Percentiles rank a stretch among this genome's conserved stretches.
phyloP scores from a whole-genome alignment of 1,139 yeast species.

The Candida sp. region DNA sequence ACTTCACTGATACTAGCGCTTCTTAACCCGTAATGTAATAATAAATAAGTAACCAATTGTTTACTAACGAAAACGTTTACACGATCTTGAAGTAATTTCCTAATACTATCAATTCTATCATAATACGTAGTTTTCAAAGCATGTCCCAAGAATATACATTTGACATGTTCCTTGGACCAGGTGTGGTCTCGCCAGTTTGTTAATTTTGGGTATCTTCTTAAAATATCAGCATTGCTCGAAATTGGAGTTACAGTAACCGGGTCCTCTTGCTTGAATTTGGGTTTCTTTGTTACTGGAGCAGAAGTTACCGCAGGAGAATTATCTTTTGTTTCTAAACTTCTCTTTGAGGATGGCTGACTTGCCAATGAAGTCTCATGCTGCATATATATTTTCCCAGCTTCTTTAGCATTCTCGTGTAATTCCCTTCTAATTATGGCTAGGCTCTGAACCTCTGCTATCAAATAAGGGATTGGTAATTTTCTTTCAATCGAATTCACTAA shows the following conservation, averaged over 20 bases:
- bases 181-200: constrained; percentile 2
- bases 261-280: neutral
- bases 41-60: constrained; percentile 13
- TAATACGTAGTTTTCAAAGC: constrained; percentile 1
- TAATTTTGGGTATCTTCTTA: neutral
- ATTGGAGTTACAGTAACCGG: neutral
- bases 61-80: constrained; percentile 5
- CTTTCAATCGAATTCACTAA: constrained; percentile 15
- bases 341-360: neutral
- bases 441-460: constrained; percentile 17
- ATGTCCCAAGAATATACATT: constrained; percentile 2
- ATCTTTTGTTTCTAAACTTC: neutral
- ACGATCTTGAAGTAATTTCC: neutral
- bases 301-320: neutral
- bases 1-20: constrained; percentile 6
- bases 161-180: constrained; percentile 2
- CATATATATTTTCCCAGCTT: constrained; percentile 24
- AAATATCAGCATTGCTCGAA: neutral
- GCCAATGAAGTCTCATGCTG: constrained; percentile 3
- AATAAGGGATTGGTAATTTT: constrained; percentile 18
- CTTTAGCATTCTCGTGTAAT: constrained; percentile 26
- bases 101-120: constrained; percentile 1
- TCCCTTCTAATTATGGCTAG: constrained; percentile 26
- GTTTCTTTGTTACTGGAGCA: neutral
- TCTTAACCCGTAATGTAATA: constrained; percentile 16